Conservation (phyloP, 371 early-diverging fungal genomes). For the Mortierella sp. region DNA sequence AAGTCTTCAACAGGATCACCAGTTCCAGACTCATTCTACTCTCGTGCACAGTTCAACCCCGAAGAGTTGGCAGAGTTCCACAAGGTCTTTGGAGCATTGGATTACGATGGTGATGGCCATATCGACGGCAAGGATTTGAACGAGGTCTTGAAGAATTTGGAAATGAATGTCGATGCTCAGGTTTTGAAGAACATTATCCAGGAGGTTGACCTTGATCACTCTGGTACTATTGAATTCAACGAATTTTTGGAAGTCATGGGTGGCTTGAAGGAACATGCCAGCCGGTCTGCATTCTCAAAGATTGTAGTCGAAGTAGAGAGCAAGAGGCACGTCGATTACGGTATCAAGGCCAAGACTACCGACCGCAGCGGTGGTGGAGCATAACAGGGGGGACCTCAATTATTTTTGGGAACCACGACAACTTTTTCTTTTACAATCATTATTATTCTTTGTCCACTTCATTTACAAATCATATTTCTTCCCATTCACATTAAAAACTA, state of each 20-base stretch:
- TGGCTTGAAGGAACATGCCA: constrained; percentile 68
- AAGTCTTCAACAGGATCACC: constrained; percentile 33
- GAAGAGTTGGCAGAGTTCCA: constrained; percentile 77
- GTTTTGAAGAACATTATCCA: constrained; percentile 56
- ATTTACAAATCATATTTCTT: not conserved
- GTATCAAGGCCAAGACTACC: constrained; percentile 69
- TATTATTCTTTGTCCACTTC: too few species aligned
- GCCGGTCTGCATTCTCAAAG: constrained; percentile 57
- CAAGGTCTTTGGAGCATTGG: constrained; percentile 71
- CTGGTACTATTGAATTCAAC: constrained; percentile 75
- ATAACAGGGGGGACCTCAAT: constrained; percentile 19
- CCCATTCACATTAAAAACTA: too few species aligned
- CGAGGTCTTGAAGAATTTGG: constrained; percentile 58
- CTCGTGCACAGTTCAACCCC: constrained; percentile 78
- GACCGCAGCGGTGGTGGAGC: constrained; percentile 81
- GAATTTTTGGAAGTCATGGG: constrained; percentile 82
- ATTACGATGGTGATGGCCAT: constrained; percentile 73
- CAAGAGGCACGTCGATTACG: constrained; percentile 51
- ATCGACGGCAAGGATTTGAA: constrained; percentile 62
- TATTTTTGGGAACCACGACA: too few species aligned
- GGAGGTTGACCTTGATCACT: constrained; percentile 64
- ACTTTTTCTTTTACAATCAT: too few species aligned
- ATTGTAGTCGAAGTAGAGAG: constrained; percentile 54
- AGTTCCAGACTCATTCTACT: constrained; percentile 63
- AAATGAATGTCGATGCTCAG: constrained; percentile 48